Conservation (phyloP, 805 yeast species). For the Lipomyces yamadae region DNA sequence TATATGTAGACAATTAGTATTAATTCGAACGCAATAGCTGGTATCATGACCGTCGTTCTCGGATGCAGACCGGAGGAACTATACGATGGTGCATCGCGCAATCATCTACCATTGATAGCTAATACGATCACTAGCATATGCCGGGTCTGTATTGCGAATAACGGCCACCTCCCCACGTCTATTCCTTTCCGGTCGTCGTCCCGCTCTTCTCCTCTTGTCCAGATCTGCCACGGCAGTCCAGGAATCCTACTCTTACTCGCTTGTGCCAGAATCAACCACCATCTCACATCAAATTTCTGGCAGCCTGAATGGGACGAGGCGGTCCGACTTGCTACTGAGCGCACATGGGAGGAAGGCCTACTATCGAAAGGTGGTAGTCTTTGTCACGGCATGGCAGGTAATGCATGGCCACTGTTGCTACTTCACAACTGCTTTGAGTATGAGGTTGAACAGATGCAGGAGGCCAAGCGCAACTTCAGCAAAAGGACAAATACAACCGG, state of each 20-base stretch:
- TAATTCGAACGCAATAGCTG: neutral
- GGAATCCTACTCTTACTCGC: constrained; percentile 2
- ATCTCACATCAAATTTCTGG: neutral
- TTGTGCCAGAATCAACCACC: neutral
- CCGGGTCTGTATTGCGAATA: constrained; percentile 1
- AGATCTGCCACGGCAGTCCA: constrained; percentile 6
- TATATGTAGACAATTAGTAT: neutral
- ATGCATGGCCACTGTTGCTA: constrained; percentile 3
- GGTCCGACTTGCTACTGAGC: neutral
- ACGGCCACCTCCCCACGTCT: constrained; percentile 10
- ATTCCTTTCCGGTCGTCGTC: neutral
- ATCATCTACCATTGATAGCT: neutral
- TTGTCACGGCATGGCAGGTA: neutral
- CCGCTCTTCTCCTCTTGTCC: constrained; percentile 5
- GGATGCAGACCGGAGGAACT: neutral
- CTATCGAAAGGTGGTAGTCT: constrained; percentile 5
- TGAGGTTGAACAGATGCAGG: neutral
- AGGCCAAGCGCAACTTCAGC: constrained; percentile 5
- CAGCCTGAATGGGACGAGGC: constrained; percentile 6
- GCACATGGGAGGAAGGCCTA: neutral
- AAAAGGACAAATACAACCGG: neutral
- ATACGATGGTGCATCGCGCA: neutral
- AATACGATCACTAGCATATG: neutral
- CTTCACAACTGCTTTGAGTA: neutral
- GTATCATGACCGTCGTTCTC: constrained; percentile 2